These are phyloP conservation scores for Phaeomoniella chlamydospora DNA, from an alignment of 2,329 filamentous ascomycete genomes.

Conservation along the genomic window DNA sequence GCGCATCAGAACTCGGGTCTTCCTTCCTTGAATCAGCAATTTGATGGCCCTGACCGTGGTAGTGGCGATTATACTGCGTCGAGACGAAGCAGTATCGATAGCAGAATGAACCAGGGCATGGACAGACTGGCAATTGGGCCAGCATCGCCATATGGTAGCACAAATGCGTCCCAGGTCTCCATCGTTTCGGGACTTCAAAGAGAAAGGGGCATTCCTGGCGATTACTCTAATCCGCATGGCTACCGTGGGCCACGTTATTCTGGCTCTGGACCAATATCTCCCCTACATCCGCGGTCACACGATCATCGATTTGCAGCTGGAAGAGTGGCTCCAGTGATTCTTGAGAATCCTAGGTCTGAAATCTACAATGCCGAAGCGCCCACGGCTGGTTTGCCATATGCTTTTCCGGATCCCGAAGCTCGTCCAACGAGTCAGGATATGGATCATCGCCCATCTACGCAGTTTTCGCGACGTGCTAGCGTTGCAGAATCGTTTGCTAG, in stretches of 20 bases:
- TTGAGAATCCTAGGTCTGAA: slow-evolving; percentile 32
- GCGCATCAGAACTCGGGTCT: slow-evolving; percentile 30
- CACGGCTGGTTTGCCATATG: slow-evolving; percentile 33
- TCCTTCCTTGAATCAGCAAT: slow-evolving; percentile 45
- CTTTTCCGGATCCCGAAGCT: slow-evolving; percentile 33
- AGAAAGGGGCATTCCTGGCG: slow-evolving; percentile 25
- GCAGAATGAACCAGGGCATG: slow-evolving; percentile 33
- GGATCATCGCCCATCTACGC: slow-evolving; percentile 18
- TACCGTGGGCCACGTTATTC: slow-evolving; percentile 26
- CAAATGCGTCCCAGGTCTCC: slow-evolving; percentile 27
- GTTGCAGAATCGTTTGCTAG: slow-evolving; percentile 30
- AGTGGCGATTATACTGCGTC: slow-evolving; percentile 30
- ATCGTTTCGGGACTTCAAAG: slow-evolving; percentile 27
- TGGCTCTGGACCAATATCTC: slow-evolving; percentile 21
- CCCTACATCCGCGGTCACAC: slow-evolving; percentile 15
- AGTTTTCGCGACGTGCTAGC: slow-evolving; percentile 29
- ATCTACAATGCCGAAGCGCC: slow-evolving; percentile 35
- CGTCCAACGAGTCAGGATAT: slow-evolving; percentile 14
- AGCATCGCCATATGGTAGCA: slow-evolving; percentile 26
- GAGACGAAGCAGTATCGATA: slow-evolving; percentile 33
- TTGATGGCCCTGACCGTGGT: slow-evolving; percentile 31
- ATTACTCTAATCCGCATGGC: slow-evolving; percentile 18
- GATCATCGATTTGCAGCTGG: slow-evolving; percentile 29
- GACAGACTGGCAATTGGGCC: slow-evolving; percentile 30
- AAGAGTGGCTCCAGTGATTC: slow-evolving; percentile 32